Evolutionary conservation across 208 protist species (phyloP).

Genomic region (Angomonas ambiguus): DNA sequence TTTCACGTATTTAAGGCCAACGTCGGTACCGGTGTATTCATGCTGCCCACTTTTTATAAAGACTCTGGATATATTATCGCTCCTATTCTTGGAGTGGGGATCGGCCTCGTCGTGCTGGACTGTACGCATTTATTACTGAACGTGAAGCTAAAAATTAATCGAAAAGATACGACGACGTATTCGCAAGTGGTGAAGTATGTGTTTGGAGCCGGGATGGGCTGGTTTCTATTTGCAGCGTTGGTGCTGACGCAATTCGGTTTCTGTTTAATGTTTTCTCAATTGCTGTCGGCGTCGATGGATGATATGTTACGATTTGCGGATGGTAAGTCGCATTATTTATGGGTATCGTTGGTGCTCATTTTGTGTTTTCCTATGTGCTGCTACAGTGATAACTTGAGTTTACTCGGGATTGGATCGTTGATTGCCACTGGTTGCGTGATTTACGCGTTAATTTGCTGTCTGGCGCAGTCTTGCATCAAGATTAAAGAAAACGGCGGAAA

Average conservation of each 20-base stretch:
- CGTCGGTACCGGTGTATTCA: constrained; percentile 78
- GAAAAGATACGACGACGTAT: constrained; percentile 56
- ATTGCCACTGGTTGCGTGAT: constrained; percentile 59
- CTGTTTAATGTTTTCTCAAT: constrained; percentile 81
- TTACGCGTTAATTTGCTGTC: constrained; percentile 46
- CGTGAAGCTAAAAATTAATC: constrained; percentile 65
- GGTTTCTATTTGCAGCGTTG: constrained; percentile 63
- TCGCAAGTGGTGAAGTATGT: constrained; percentile 59
- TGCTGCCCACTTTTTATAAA: constrained; percentile 74
- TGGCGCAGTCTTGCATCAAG: constrained; percentile 21
- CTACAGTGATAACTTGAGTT: constrained; percentile 54
- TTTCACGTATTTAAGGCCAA: constrained; percentile 90
- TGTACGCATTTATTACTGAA: constrained; percentile 60
- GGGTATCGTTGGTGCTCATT: constrained; percentile 43
- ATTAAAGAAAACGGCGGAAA: constrained; percentile 17
- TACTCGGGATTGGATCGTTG: constrained; percentile 54
- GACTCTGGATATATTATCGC: constrained; percentile 62
- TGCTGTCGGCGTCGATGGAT: constrained; percentile 47
- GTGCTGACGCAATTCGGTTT: constrained; percentile 82
- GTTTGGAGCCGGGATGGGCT: constrained; percentile 39
- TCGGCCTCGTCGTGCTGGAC: constrained; percentile 62
- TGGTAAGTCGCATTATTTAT: constrained; percentile 39
- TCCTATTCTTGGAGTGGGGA: constrained; percentile 34
- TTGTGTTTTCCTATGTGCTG: constrained; percentile 53
- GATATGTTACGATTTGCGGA: constrained; percentile 29